Percentiles rank a stretch among this genome's conserved stretches.
phyloP scores from a whole-genome alignment of 495 filamentous ascomycete genomes.

The Podospora appendiculata region DNA sequence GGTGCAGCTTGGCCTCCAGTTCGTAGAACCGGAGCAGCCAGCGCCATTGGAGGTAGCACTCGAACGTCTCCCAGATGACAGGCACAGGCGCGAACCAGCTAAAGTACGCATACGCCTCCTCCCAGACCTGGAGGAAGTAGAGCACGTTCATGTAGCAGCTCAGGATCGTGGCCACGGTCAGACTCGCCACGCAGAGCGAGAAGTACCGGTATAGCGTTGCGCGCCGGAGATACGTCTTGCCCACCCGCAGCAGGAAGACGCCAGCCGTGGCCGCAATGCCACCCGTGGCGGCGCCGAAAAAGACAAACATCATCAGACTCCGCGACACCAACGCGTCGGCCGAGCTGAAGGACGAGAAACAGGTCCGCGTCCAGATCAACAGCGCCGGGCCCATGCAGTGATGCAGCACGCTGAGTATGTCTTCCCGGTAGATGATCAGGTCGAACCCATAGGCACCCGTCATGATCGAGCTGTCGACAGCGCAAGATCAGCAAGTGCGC shows the following conservation, averaged over 20 bases:
- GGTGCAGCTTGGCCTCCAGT: neutral
- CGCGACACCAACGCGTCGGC: neutral
- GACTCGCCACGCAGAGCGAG: neutral
- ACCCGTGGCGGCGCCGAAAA: neutral
- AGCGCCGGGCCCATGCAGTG: neutral
- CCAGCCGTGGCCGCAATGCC: neutral
- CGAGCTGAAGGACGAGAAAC: neutral
- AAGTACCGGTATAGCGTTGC: neutral
- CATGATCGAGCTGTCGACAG: neutral
- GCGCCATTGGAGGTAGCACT: slow-evolving; percentile 1
- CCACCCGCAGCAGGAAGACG: neutral
- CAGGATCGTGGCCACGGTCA: neutral
- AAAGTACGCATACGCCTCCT: neutral
- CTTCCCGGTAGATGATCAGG: slow-evolving; percentile 1
- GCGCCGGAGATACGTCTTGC: neutral
- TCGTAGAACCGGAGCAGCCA: slow-evolving; percentile 1
- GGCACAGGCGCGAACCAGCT: neutral
- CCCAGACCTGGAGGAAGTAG: neutral
- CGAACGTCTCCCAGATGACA: neutral
- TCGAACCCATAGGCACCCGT: neutral
- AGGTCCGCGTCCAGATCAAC: neutral
- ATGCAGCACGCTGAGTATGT: neutral
- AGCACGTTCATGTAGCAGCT: slow-evolving; percentile 1
- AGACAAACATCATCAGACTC: slow-evolving; percentile 1
- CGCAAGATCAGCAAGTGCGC: neutral